A percentile compares a stretch with the other conserved stretches of the same genome.
These are phyloP conservation scores for Coleophoma crateriformis DNA, from an alignment of 2,329 filamentous ascomycete species.

Conservation along the genomic window DNA sequence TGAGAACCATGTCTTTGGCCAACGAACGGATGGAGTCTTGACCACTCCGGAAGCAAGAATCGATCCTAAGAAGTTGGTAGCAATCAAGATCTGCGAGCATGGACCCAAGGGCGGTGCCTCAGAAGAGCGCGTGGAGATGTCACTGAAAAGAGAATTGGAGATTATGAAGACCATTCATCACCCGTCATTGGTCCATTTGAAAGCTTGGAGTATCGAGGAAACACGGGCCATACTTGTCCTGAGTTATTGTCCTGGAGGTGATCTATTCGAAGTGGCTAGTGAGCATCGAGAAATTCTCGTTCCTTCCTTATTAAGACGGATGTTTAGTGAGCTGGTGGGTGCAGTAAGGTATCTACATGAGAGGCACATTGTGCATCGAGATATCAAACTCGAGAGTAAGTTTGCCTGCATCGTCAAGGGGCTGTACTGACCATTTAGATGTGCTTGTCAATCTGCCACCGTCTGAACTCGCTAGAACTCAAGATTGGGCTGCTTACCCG, in stretches of 20 bases:
- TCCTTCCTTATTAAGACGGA: constrained; percentile 67
- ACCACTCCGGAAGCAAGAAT: constrained; percentile 33
- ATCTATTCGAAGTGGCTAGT: constrained; percentile 89
- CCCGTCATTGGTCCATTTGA: constrained; percentile 84
- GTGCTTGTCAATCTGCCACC: constrained; percentile 82
- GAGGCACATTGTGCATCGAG: constrained; percentile 84
- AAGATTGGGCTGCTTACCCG: constrained; percentile 71
- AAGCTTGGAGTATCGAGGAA: constrained; percentile 83
- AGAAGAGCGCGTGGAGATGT: constrained; percentile 88
- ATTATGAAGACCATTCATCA: constrained; percentile 86
- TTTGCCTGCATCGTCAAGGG: constrained; percentile 22
- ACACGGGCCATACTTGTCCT: constrained; percentile 79
- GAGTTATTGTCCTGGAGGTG: constrained; percentile 88
- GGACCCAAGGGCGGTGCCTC: constrained; percentile 90
- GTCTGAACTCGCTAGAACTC: constrained; percentile 56
- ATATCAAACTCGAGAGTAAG: constrained; percentile 97
- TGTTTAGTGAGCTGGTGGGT: constrained; percentile 83
- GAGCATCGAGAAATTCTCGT: constrained; percentile 62
- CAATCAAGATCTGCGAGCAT: constrained; percentile 93
- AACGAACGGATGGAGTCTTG: constrained; percentile 20
- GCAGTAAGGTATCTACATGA: constrained; percentile 83
- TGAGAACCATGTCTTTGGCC: constrained; percentile 26
- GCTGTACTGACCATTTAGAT: constrained; percentile 44
- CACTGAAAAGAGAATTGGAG: constrained; percentile 88
- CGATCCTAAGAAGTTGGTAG: constrained; percentile 77